Evolutionary conservation across 495 filamentous ascomycete species (phyloP).

Genomic region (Hyaloscypha bicolor): DNA sequence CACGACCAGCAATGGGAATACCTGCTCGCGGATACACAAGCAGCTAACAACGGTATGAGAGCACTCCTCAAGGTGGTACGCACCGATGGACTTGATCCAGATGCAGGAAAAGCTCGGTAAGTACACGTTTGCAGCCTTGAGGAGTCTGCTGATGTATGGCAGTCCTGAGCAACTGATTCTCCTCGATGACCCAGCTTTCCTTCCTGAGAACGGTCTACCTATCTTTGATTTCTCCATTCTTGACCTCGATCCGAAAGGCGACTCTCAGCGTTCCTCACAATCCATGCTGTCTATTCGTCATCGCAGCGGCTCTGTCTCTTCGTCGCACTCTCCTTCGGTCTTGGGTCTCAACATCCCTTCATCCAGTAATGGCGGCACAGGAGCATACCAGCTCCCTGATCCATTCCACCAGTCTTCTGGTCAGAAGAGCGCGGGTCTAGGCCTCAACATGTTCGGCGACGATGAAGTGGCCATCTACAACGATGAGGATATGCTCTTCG

Average conservation of each 20-base stretch:
- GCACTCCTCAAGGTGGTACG: conserved; percentile 55
- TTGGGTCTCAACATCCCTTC: conserved; percentile 34
- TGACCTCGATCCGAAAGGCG: conserved; percentile 32
- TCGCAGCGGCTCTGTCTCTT: conserved; percentile 32
- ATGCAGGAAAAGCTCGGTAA: conserved; percentile 74
- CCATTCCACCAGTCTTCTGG: conserved; percentile 25
- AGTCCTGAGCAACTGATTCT: conserved; percentile 82
- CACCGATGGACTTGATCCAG: conserved; percentile 62
- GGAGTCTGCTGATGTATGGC: conserved; percentile 9
- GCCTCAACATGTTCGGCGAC: conserved; percentile 19
- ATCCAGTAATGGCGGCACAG: conserved; percentile 25
- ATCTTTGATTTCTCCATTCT: conserved; percentile 53
- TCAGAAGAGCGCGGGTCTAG: conserved; percentile 20
- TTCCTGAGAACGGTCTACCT: conserved; percentile 65
- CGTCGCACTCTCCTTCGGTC: conserved; percentile 24
- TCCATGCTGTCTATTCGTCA: conserved; percentile 39
- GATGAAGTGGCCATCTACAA: conserved; percentile 30
- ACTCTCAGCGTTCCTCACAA: conserved; percentile 40
- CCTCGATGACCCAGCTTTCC: conserved; percentile 83
- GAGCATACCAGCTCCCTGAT: conserved; percentile 31
- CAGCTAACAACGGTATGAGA: conserved; percentile 72
- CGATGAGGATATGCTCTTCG: conserved; percentile 34
- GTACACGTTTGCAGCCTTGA: conserved; percentile 16
- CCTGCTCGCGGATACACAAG: conserved; percentile 77
- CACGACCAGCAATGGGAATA: conserved; percentile 87